Conservation (phyloP, 139 green algal species). For the Coelastrella sp. region DNA sequence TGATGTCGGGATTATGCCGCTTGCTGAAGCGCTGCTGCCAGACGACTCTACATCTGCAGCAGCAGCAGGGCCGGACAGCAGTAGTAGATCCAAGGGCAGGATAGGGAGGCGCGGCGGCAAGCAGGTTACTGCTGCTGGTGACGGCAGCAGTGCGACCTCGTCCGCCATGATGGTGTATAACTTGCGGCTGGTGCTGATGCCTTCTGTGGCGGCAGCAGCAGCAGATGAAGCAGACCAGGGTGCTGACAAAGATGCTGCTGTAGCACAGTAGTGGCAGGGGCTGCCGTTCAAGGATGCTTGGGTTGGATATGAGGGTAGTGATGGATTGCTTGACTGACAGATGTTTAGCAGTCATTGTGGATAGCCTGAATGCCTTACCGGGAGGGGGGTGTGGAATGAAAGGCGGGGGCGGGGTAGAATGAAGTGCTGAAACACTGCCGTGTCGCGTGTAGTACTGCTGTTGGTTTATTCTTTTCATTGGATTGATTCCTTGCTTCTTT, state of each 20-base stretch:
- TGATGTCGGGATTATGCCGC: slow-evolving; percentile 31
- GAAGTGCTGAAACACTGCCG: too few species aligned
- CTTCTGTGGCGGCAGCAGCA: background rate
- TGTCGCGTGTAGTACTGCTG: too few species aligned
- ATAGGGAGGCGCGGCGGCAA: background rate
- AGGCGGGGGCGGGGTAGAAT: too few species aligned
- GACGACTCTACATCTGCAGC: background rate
- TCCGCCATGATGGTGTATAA: slow-evolving; percentile 15
- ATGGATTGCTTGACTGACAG: too few species aligned
- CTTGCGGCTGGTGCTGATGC: slow-evolving; percentile 29
- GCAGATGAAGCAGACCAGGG: background rate
- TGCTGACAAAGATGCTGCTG: background rate
- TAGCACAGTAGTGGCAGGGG: background rate
- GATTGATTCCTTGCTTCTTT: too few species aligned
- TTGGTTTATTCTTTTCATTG: too few species aligned
- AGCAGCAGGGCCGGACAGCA: background rate
- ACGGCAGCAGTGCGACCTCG: background rate
- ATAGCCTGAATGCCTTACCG: too few species aligned
- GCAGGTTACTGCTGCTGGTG: background rate
- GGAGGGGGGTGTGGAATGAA: too few species aligned
- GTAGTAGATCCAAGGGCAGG: background rate
- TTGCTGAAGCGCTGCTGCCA: slow-evolving; percentile 19
- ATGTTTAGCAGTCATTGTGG: too few species aligned
- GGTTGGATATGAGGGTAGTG: too few species aligned
- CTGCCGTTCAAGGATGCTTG: too few species aligned